These are phyloP conservation scores for Oryza longistaminata DNA, from an alignment of 176 grass and related monocot genomes.

Conservation along the genomic window DNA sequence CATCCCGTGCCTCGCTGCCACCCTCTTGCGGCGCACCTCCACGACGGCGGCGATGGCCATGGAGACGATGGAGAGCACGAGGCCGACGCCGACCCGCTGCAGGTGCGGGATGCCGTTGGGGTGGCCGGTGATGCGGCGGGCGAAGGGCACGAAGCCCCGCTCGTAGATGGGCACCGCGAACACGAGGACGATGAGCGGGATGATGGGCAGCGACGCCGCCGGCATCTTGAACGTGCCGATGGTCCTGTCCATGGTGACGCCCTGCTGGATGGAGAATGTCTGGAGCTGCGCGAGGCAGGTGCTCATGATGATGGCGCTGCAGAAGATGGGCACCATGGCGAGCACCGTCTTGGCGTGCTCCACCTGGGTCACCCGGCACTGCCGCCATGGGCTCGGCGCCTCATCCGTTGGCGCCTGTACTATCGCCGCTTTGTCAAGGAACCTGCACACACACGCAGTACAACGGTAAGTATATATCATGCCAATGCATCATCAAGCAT, in stretches of 20 bases:
- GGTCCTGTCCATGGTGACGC: slow-evolving; percentile 54
- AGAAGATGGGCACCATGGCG: slow-evolving; percentile 78
- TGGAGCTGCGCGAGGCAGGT: slow-evolving; percentile 76
- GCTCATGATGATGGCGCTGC: slow-evolving; percentile 73
- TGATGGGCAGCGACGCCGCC: slow-evolving; percentile 59
- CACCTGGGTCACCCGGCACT: slow-evolving; percentile 72
- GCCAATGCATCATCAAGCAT: too few species aligned
- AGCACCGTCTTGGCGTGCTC: slow-evolving; percentile 82
- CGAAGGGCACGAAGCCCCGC: slow-evolving; percentile 62
- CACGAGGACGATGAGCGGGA: slow-evolving; percentile 71
- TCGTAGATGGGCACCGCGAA: slow-evolving; percentile 69
- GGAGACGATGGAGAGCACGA: slow-evolving; percentile 64
- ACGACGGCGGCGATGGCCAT: slow-evolving; percentile 70
- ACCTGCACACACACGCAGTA: slow-evolving; percentile 10
- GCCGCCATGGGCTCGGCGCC: slow-evolving; percentile 41
- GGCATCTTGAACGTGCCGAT: slow-evolving; percentile 42
- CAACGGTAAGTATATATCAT: background rate
- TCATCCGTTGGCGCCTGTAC: slow-evolving; percentile 9
- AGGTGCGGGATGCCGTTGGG: slow-evolving; percentile 68
- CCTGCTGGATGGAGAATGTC: slow-evolving; percentile 89
- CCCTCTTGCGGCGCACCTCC: slow-evolving; percentile 58
- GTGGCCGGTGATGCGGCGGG: slow-evolving; percentile 53
- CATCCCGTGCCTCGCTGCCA: slow-evolving; percentile 19
- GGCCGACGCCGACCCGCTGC: slow-evolving; percentile 73
- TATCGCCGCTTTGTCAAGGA: slow-evolving; percentile 50